Conservation (phyloP, 495 filamentous ascomycete genomes). For the Parathielavia hyrcaniae region DNA sequence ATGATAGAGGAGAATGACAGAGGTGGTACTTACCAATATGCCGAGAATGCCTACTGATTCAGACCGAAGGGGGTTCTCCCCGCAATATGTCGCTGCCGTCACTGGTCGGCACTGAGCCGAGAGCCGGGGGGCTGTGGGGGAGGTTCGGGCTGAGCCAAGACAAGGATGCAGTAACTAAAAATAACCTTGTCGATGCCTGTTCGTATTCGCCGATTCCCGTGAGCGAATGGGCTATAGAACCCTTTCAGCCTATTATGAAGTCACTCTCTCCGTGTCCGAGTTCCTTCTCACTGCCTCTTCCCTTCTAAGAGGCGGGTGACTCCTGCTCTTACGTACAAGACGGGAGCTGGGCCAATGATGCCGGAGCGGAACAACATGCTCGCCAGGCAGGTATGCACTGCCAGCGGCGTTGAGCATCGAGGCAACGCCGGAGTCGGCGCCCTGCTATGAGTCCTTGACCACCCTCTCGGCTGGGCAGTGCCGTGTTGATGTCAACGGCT, state of each 20-base stretch:
- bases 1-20: too few species aligned
- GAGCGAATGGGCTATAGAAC: not conserved
- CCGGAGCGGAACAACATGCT: not conserved
- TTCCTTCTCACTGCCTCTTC: not conserved
- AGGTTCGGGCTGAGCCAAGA: too few species aligned
- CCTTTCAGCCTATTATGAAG: not conserved
- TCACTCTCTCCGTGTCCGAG: not conserved
- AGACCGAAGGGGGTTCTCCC: too few species aligned
- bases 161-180: too few species aligned
- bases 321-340: slow-evolving; percentile 1
- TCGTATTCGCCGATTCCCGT: not conserved
- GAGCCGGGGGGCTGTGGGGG: too few species aligned
- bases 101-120: too few species aligned
- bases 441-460: not conserved
- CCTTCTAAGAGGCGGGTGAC: not conserved
- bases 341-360: slow-evolving; percentile 4
- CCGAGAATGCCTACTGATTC: too few species aligned
- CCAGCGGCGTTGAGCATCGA: not conserved
- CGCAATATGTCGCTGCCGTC: too few species aligned
- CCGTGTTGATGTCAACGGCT: not conserved
- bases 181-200: not conserved
- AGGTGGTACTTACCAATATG: too few species aligned
- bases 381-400: too few species aligned
- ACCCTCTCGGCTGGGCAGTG: not conserved
- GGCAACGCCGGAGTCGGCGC: too few species aligned